Percentiles rank a stretch among this genome's conserved stretches.
phyloP scores from a whole-genome alignment of 768 basidiomycete genomes.

The Mrakia gelida region DNA sequence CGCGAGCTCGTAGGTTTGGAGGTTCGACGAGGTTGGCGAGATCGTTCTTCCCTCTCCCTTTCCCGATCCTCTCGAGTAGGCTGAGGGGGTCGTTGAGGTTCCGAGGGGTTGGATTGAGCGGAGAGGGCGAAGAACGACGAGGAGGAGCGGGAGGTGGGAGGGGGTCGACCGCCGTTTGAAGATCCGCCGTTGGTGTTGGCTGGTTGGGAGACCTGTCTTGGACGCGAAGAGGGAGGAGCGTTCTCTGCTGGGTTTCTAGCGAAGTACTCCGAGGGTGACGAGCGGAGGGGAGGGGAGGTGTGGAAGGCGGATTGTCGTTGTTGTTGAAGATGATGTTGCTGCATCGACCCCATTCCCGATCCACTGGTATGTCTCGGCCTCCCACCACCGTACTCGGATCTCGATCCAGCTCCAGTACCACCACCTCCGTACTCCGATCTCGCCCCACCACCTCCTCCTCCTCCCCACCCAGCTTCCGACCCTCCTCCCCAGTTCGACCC shows the following conservation, averaged over 20 bases:
- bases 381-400: slow-evolving; percentile 14
- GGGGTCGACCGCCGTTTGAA: neutral
- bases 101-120: neutral
- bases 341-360: neutral
- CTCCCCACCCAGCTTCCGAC: neutral
- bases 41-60: neutral
- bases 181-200: too few relatives aligned
- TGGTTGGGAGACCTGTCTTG: slow-evolving; percentile 11
- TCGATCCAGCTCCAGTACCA: neutral
- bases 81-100: neutral
- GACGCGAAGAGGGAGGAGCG: neutral
- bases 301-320: neutral
- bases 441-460: neutral
- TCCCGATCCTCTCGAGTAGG: too few relatives aligned
- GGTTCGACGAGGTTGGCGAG: neutral
- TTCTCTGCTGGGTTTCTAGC: neutral
- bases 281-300: neutral
- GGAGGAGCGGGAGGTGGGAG: neutral
- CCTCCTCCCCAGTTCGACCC: slow-evolving; percentile 2
- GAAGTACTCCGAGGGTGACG: slow-evolving; percentile 3
- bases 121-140: neutral
- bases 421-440: slow-evolving; percentile 28
- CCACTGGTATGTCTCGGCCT: neutral
- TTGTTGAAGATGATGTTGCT: neutral
- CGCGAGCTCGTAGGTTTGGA: neutral